Conservation (phyloP, 2,329 filamentous ascomycete species). For the Niveomyces coronatus region DNA sequence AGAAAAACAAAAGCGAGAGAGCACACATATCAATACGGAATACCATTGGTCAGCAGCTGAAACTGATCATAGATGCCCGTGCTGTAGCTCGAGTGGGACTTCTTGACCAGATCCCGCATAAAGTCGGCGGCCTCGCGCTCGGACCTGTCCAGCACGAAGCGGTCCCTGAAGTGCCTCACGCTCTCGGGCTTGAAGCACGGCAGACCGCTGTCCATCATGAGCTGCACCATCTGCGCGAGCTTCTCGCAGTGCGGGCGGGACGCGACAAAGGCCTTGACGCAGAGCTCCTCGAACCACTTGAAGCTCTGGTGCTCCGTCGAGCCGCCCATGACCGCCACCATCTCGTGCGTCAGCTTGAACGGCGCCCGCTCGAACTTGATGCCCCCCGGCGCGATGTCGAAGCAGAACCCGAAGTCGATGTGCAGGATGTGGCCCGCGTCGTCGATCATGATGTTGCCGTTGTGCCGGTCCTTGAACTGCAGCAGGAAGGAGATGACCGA, state of each 20-base stretch:
- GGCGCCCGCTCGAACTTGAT: conserved; percentile 96
- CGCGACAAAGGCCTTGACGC: conserved; percentile 89
- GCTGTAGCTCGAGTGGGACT: conserved; percentile 81
- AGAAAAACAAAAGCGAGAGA: background rate
- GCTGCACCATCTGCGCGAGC: conserved; percentile 75
- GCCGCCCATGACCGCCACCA: conserved; percentile 98
- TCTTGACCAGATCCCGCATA: conserved; percentile 80
- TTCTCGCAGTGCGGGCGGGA: conserved; percentile 79
- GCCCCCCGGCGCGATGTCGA: conserved; percentile 94
- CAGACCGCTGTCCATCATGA: conserved; percentile 94
- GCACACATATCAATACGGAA: conserved; percentile 61
- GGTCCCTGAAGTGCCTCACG: conserved; percentile 80
- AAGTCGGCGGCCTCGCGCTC: conserved; percentile 93
- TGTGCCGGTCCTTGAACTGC: conserved; percentile 98
- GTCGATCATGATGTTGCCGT: conserved; percentile 99
- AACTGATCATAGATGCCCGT: conserved; percentile 97
- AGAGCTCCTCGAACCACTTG: conserved; percentile 92
- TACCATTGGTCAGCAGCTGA: conserved; percentile 93
- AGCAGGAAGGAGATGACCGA: conserved; percentile 92
- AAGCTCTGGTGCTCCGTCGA: conserved; percentile 76
- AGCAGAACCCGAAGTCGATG: conserved; percentile 99
- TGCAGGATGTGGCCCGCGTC: conserved; percentile 95
- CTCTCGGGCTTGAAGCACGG: conserved; percentile 98
- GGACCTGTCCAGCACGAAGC: conserved; percentile 84
- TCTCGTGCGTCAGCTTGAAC: conserved; percentile 95